Conservation (phyloP, 2,329 filamentous ascomycete genomes). For the Stenocarpella maydis region DNA sequence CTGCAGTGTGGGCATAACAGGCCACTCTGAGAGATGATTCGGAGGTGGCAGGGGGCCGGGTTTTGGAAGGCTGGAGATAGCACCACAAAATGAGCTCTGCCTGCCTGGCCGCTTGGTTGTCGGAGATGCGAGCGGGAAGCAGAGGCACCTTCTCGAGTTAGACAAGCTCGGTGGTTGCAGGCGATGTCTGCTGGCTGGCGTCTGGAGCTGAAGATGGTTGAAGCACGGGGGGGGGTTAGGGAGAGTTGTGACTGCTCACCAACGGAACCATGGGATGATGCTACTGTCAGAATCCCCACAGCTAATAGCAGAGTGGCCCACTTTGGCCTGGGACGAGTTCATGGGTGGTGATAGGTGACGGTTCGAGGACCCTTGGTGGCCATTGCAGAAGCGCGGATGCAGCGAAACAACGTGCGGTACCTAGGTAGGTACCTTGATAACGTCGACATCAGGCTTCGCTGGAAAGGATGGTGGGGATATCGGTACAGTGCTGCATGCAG, state of each 20-base stretch:
- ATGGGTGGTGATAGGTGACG: constrained; percentile 26
- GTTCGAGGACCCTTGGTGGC: constrained; percentile 22
- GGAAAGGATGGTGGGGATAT: constrained; percentile 13
- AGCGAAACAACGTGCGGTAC: neutral
- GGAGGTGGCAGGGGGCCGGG: constrained; percentile 14
- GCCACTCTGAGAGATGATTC: constrained; percentile 6
- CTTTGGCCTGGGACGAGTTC: constrained; percentile 26
- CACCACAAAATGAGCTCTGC: constrained; percentile 25
- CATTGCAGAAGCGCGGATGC: constrained; percentile 14
- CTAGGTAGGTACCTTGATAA: constrained; percentile 4
- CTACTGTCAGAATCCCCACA: constrained; percentile 30
- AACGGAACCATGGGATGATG: constrained; percentile 28
- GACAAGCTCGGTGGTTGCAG: constrained; percentile 28
- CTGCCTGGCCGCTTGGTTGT: neutral
- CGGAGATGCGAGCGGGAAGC: constrained; percentile 3
- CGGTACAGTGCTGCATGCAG: neutral
- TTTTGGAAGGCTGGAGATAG: constrained; percentile 6
- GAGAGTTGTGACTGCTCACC: constrained; percentile 30
- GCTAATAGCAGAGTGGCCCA: constrained; percentile 19
- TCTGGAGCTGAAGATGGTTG: constrained; percentile 21
- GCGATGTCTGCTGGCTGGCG: constrained; percentile 27
- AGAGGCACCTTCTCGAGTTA: constrained; percentile 35
- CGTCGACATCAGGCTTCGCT: neutral
- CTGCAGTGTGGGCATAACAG: neutral
- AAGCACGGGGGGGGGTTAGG: constrained; percentile 23